Conservation (phyloP, 1,139 yeast genomes). For the Debaryomyces udenii region DNA sequence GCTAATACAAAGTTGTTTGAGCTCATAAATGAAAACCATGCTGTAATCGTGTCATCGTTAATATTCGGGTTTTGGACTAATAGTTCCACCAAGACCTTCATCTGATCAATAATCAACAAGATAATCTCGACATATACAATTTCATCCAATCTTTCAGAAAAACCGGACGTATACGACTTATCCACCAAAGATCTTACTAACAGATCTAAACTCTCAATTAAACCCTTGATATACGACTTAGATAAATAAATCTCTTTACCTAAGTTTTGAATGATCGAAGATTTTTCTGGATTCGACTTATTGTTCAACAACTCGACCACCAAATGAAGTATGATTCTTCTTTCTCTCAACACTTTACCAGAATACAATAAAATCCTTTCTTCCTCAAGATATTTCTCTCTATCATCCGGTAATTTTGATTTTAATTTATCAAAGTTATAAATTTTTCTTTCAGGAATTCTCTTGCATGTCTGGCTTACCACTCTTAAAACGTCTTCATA, state of each 20-base stretch:
- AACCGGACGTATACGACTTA: constrained; percentile 17
- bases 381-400: constrained; percentile 33
- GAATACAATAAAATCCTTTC: constrained; percentile 35
- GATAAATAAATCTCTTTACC: constrained; percentile 37
- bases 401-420: constrained; percentile 41
- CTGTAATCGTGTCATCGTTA: constrained; percentile 31
- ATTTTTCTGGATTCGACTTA: constrained; percentile 33
- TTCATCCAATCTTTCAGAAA: constrained; percentile 24
- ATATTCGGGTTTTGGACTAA: constrained; percentile 36
- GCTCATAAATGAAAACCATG: constrained; percentile 63
- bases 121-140: constrained; percentile 38
- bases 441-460: constrained; percentile 36
- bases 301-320: constrained; percentile 40
- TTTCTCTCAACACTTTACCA: constrained; percentile 45
- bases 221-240: constrained; percentile 9
- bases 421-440: constrained; percentile 27
- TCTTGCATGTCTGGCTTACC: constrained; percentile 41
- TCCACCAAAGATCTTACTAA: constrained; percentile 13
- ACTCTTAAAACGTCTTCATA: constrained; percentile 49
- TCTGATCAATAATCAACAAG: constrained; percentile 39
- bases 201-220: constrained; percentile 11
- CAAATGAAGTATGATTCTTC: constrained; percentile 47
- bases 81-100: constrained; percentile 50
- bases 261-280: constrained; percentile 39
- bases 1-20: constrained; percentile 41